Conservation (phyloP, 139 green algal genomes). For the Tetradesmus obliquus region DNA sequence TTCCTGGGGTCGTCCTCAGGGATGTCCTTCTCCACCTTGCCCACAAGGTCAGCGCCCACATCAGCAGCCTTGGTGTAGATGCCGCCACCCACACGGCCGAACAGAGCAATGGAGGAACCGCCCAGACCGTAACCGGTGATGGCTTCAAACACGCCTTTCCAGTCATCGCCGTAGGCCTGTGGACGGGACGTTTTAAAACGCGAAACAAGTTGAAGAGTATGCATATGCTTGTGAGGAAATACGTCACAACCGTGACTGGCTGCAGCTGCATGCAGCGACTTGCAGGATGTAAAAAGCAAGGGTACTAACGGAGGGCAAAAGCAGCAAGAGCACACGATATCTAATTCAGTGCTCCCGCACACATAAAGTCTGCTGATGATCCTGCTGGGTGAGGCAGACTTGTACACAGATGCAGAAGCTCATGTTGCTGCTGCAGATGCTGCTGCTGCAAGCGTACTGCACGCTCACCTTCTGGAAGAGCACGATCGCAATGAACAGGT, state of each 20-base stretch:
- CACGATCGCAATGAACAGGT: conserved; percentile 87
- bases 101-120: conserved; percentile 97
- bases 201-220: neutral
- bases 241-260: neutral
- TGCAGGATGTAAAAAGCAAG: too few species aligned
- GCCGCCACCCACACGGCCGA: conserved; percentile 95
- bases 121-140: conserved; percentile 98
- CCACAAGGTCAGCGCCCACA: conserved; percentile 97
- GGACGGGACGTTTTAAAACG: neutral
- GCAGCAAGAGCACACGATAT: too few species aligned
- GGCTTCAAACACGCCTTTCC: conserved; percentile 92
- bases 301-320: too few species aligned
- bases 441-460: neutral
- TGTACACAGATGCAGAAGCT: neutral
- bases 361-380: neutral
- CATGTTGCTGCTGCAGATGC: neutral
- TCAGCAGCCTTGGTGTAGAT: conserved; percentile 99
- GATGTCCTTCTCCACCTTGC: conserved; percentile 99
- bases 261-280: too few species aligned
- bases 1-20: conserved; percentile 99
- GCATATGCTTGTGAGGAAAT: neutral
- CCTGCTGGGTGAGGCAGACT: neutral
- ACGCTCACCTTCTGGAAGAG: conserved; percentile 71
- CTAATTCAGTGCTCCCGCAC: too few species aligned
- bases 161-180: conserved; percentile 94